Evolutionary conservation across 352 stramenopile species (phyloP).

Genomic region (Phytophthora cryptogea): DNA sequence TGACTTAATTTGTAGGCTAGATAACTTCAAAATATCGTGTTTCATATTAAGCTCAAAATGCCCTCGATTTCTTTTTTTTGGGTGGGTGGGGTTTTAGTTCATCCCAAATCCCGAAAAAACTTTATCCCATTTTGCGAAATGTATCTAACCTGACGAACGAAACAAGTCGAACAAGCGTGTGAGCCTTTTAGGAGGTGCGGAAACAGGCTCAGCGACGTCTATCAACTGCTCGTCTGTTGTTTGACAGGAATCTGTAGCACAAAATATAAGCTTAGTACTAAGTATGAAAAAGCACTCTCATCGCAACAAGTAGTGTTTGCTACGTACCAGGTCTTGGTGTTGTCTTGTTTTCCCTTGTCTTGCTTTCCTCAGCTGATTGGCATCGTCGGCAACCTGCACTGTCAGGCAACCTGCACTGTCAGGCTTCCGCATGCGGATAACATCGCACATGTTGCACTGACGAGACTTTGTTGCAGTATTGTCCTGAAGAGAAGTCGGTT

Average conservation of each 20-base stretch:
- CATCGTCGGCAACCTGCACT: constrained; percentile 26
- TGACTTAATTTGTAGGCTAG: no score
- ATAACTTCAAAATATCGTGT: no score
- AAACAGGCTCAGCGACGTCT: not conserved
- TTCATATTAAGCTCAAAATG: no score
- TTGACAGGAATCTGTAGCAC: not conserved
- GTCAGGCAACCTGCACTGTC: constrained; percentile 9
- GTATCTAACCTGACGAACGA: not conserved
- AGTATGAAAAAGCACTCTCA: not conserved
- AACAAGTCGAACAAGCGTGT: constrained; percentile 6
- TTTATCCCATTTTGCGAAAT: not conserved
- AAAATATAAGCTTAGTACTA: not conserved
- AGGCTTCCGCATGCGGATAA: constrained; percentile 33
- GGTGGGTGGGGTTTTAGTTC: no score
- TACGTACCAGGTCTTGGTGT: constrained; percentile 3
- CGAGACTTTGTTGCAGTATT: not conserved
- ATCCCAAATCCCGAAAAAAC: not conserved
- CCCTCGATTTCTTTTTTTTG: no score
- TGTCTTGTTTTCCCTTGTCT: not conserved
- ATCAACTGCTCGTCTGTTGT: not conserved
- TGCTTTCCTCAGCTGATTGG: constrained; percentile 2
- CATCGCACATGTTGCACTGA: constrained; percentile 26
- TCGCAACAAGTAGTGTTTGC: not conserved
- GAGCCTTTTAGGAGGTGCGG: constrained; percentile 5
- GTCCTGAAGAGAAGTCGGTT: not conserved